phyloP scores from a whole-genome alignment of 768 basidiomycete genomes.

The Boletus sp. region DNA sequence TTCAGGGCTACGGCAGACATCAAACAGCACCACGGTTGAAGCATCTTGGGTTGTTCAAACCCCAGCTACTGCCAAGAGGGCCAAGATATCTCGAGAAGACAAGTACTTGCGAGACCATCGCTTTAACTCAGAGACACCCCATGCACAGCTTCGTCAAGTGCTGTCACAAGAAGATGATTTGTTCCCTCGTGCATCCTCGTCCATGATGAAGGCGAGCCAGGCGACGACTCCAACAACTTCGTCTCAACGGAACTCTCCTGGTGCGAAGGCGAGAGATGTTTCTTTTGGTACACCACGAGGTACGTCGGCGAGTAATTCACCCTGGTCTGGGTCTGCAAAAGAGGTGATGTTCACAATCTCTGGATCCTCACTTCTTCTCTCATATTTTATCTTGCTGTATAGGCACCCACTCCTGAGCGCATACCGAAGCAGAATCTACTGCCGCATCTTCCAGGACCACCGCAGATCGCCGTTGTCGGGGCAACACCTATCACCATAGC shows the following conservation, averaged over 20 bases:
- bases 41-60: constrained; percentile 35
- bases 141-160: constrained; percentile 31
- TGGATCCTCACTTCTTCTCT: constrained; percentile 2
- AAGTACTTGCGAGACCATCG: constrained; percentile 28
- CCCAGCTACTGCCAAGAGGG: constrained; percentile 18
- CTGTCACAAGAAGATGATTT: constrained; percentile 30
- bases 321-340: constrained; percentile 20
- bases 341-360: constrained; percentile 19
- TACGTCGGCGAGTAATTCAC: constrained; percentile 22
- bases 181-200: constrained; percentile 25
- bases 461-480: constrained; percentile 32
- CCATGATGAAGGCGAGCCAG: constrained; percentile 29
- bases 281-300: constrained; percentile 23
- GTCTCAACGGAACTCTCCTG: constrained; percentile 28
- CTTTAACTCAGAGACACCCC: constrained; percentile 19
- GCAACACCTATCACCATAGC: constrained; percentile 24
- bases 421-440: constrained; percentile 8
- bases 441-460: constrained; percentile 15
- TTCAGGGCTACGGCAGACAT: constrained; percentile 13
- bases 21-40: constrained; percentile 25
- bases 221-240: constrained; percentile 18
- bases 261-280: constrained; percentile 16
- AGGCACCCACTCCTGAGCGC: constrained; percentile 26
- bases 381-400: background rate
- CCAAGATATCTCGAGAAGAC: constrained; percentile 26